phyloP scores from a whole-genome alignment of 352 stramenopile species.

The Phytophthora europaea region DNA sequence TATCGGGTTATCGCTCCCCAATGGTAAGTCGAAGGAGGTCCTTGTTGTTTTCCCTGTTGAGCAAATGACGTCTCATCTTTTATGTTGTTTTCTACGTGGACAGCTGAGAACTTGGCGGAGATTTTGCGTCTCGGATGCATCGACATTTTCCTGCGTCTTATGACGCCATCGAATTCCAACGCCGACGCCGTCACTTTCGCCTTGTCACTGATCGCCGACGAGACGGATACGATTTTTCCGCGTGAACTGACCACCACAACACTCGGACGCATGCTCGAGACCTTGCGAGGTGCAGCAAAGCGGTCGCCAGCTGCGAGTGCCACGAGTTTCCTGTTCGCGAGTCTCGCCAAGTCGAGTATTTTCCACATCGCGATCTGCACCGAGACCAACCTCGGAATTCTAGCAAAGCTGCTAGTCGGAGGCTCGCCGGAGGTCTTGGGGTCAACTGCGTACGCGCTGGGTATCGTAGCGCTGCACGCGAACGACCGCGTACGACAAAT shows the following conservation, averaged over 20 bases:
- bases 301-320: slow-evolving; percentile 60
- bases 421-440: slow-evolving; percentile 62
- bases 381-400: slow-evolving; percentile 66
- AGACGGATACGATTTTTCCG: slow-evolving; percentile 64
- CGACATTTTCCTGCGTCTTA: slow-evolving; percentile 62
- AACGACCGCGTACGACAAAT: slow-evolving; percentile 51
- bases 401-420: slow-evolving; percentile 73
- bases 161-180: slow-evolving; percentile 54
- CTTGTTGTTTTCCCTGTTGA: not conserved
- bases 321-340: slow-evolving; percentile 70
- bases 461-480: slow-evolving; percentile 50
- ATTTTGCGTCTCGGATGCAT: slow-evolving; percentile 65
- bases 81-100: not conserved
- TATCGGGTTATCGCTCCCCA: slow-evolving; percentile 65
- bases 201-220: slow-evolving; percentile 66
- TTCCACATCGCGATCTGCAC: slow-evolving; percentile 62
- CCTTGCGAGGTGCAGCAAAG: slow-evolving; percentile 71
- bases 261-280: slow-evolving; percentile 63
- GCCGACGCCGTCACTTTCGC: slow-evolving; percentile 61
- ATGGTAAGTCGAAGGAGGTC: slow-evolving; percentile 38
- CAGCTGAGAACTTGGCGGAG: slow-evolving; percentile 66
- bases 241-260: slow-evolving; percentile 46
- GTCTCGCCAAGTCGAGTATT: slow-evolving; percentile 54
- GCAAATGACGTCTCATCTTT: not conserved
- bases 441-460: slow-evolving; percentile 62